Evolutionary conservation across 371 early-diverging fungal genomes (phyloP).

Genomic region (Circinella umbellata): DNA sequence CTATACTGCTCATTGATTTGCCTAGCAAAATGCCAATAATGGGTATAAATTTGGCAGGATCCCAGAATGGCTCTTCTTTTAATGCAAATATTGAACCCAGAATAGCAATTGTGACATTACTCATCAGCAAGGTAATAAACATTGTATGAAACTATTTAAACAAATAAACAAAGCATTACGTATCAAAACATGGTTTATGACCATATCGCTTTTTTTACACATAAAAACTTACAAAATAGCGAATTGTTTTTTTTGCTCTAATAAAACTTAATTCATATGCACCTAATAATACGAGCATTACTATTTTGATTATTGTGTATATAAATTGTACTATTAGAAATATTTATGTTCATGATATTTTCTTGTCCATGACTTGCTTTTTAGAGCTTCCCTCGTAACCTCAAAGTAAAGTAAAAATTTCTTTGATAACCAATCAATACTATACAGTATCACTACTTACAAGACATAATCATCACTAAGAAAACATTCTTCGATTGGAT

Average conservation of each 20-base stretch:
- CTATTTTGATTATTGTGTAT: neutral
- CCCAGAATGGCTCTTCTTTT: conserved; percentile 72
- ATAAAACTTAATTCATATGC: neutral
- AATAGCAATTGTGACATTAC: conserved; percentile 54
- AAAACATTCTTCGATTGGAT: neutral
- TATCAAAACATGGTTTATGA: neutral
- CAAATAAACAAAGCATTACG: neutral
- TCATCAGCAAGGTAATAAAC: conserved; percentile 48
- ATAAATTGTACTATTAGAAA: too few species aligned
- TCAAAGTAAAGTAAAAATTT: neutral
- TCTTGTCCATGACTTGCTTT: too few species aligned
- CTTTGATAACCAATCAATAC: neutral
- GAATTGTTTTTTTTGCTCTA: neutral
- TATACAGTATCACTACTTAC: neutral
- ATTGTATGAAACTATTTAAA: conserved; percentile 50
- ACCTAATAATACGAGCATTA: neutral
- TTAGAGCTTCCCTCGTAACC: neutral
- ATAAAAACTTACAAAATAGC: neutral
- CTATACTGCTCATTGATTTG: conserved; percentile 83
- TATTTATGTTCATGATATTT: too few species aligned
- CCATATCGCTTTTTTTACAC: neutral
- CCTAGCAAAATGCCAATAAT: conserved; percentile 89
- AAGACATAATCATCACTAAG: neutral
- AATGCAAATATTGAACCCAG: conserved; percentile 72
- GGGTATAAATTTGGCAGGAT: conserved; percentile 83